phyloP scores from a whole-genome alignment of 2,329 filamentous ascomycete species.

The Calonectria henricotiae region DNA sequence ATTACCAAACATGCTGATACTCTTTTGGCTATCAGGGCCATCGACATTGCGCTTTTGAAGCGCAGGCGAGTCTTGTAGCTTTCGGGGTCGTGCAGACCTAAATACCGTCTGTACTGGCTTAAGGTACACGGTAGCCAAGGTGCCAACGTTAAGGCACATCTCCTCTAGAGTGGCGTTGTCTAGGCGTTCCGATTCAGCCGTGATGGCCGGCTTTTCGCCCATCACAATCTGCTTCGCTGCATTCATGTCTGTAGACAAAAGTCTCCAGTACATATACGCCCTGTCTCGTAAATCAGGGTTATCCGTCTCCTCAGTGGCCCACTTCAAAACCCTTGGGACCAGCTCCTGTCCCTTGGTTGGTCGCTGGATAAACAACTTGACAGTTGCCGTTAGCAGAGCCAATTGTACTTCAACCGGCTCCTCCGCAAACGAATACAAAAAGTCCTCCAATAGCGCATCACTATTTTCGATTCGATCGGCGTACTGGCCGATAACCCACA shows the following conservation, averaged over 20 bases:
- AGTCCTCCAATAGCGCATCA: conserved; percentile 94
- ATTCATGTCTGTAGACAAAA: conserved; percentile 92
- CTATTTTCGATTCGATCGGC: conserved; percentile 98
- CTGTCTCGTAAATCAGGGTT: conserved; percentile 96
- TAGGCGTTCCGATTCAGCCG: conserved; percentile 94
- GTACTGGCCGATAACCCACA: conserved; percentile 99
- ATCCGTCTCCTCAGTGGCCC: conserved; percentile 99
- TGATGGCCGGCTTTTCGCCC: conserved; percentile 97
- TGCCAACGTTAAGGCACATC: conserved; percentile 97
- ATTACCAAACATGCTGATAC: conserved; percentile 72
- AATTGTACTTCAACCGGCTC: conserved; percentile 97
- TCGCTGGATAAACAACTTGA: conserved; percentile 97
- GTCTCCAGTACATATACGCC: conserved; percentile 99
- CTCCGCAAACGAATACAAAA: conserved; percentile 92
- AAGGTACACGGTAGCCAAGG: conserved; percentile 95
- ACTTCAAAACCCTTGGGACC: conserved; percentile 95
- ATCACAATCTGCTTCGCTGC: conserved; percentile 92
- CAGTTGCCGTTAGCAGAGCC: conserved; percentile 93
- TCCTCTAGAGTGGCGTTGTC: conserved; percentile 94
- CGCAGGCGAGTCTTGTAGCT: conserved; percentile 86
- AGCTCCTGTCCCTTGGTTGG: conserved; percentile 95
- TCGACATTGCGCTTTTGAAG: conserved; percentile 82
- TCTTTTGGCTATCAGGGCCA: conserved; percentile 72
- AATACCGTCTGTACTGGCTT: conserved; percentile 99
- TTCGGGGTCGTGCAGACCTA: conserved; percentile 86